A percentile compares a stretch with the other conserved stretches of the same genome.
Evolutionary conservation across 2,329 filamentous ascomycete species (phyloP).

Genomic region (Calonectria ilicicola): DNA sequence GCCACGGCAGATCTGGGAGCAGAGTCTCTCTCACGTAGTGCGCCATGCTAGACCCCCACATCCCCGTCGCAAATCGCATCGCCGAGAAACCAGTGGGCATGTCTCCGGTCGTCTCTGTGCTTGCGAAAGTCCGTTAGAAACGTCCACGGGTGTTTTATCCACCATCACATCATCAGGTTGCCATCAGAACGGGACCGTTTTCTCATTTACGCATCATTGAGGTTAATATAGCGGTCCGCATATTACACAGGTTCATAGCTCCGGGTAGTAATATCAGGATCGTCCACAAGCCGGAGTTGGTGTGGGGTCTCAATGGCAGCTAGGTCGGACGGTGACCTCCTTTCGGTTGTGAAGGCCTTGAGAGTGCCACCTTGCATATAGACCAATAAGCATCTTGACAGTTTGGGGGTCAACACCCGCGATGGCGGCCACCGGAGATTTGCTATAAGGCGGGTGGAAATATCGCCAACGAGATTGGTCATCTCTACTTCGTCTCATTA

Average conservation of each 20-base stretch:
- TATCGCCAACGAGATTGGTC: not conserved
- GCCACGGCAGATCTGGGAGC: conserved; percentile 11
- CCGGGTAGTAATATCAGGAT: conserved; percentile 13
- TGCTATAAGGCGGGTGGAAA: not conserved
- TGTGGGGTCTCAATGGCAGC: conserved; percentile 4
- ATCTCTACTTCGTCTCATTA: not conserved
- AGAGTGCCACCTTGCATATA: not conserved
- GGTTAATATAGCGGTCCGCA: conserved; percentile 15
- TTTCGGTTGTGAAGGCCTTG: conserved; percentile 3
- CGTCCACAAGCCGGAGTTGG: not conserved
- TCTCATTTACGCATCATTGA: conserved; percentile 15
- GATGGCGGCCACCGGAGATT: not conserved
- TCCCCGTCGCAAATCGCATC: conserved; percentile 24
- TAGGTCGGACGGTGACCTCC: conserved; percentile 6
- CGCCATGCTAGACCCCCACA: conserved; percentile 25
- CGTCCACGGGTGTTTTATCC: conserved; percentile 17
- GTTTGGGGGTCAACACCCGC: not conserved
- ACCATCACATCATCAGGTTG: conserved; percentile 13
- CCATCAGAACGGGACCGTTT: not conserved
- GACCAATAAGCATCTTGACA: not conserved
- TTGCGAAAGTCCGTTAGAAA: not conserved
- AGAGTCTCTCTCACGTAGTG: not conserved
- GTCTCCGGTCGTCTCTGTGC: not conserved
- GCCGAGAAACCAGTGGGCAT: conserved; percentile 13
- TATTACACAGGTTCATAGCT: not conserved